Evolutionary conservation across 345 rosid genomes (phyloP), one percentile per base, ranked within the genome.

Genomic region (Populus pruinosa): DNA sequence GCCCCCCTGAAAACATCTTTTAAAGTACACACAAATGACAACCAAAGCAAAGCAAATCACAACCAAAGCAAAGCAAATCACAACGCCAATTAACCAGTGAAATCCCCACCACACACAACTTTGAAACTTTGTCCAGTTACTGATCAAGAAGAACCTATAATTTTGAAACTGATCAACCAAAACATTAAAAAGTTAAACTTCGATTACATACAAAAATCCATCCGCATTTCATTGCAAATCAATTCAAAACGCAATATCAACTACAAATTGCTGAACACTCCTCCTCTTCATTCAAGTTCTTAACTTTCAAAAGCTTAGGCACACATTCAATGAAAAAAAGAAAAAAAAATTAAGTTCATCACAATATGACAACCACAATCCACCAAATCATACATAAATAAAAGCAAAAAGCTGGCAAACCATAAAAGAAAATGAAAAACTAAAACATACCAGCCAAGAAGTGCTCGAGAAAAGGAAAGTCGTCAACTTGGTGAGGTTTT

Each of bases 391-490:
- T 43, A 43, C 14, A 43, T 43, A 10, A 43, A 43, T 10, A 41
- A 43, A 39, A 43, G 47, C 47, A 43, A 11, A 43, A 43, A 0
- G 47, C 47, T 6, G 14, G 47, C 47, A 43, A 43, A 43, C 47
- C 47, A 43, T 43, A 43, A 43, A 43, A 43, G 47, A 43, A 0
- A 43, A 43, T 43, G 47, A 43, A 43, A 43, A 43, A 43, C 2
- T 43, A 29, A 49, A 18, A 25, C 23, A 63, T 87, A 92, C 98
- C 93, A 39, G 89, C 88, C 36, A 92, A 62, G 78, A 86, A 72
- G 79, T 93, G 94, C 39, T 87, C 89, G 62, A 91, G 33, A 17
- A 91, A 86, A 47, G 83, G 70, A 11, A 87, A 64, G 79, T 90
- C 88, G 44, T 77, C 78, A 74, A 13, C 39, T 21, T 88, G 85